These are phyloP conservation scores for Nakazawaea laoshanensis DNA, from an alignment of 805 yeast genomes.

Conservation along the genomic window DNA sequence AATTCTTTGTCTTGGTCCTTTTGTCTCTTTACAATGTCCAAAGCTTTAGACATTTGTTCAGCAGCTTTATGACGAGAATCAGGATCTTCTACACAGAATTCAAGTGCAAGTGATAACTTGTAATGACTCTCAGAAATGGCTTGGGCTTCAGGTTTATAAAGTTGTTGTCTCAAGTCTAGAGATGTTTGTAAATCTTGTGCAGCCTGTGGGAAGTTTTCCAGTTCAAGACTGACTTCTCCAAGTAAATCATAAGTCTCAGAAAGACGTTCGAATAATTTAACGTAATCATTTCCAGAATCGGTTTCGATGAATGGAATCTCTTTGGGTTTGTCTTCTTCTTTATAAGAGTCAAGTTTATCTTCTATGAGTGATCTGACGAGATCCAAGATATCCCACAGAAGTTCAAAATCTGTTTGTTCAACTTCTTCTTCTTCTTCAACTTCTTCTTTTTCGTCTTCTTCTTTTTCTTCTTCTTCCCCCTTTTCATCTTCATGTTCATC, in stretches of 20 bases:
- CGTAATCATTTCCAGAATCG: constrained; percentile 21
- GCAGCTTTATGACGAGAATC: constrained; percentile 48
- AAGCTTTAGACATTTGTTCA: constrained; percentile 27
- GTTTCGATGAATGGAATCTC: constrained; percentile 11
- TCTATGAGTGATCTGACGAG: constrained; percentile 63
- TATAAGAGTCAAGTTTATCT: constrained; percentile 25
- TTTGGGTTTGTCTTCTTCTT: constrained; percentile 5
- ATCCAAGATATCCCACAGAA: constrained; percentile 84
- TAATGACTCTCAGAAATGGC: constrained; percentile 72
- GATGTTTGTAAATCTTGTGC: constrained; percentile 57
- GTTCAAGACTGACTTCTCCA: constrained; percentile 86
- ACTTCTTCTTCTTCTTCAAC: constrained; percentile 24
- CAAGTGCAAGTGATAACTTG: constrained; percentile 72
- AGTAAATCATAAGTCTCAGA: constrained; percentile 71
- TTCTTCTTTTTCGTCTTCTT: constrained; percentile 12
- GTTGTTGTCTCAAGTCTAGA: constrained; percentile 41
- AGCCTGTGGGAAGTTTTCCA: constrained; percentile 81
- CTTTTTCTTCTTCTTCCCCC: constrained; percentile 17
- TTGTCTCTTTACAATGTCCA: constrained; percentile 35
- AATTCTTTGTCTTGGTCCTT: constrained; percentile 31
- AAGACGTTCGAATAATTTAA: constrained; percentile 39
- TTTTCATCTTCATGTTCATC: constrained; percentile 17
- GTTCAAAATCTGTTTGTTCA: constrained; percentile 68
- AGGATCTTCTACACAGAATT: constrained; percentile 52
- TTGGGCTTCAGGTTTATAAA: constrained; percentile 45